Conservation (phyloP, 2,329 filamentous ascomycete genomes). For the Nannizziopsis barbatae region DNA sequence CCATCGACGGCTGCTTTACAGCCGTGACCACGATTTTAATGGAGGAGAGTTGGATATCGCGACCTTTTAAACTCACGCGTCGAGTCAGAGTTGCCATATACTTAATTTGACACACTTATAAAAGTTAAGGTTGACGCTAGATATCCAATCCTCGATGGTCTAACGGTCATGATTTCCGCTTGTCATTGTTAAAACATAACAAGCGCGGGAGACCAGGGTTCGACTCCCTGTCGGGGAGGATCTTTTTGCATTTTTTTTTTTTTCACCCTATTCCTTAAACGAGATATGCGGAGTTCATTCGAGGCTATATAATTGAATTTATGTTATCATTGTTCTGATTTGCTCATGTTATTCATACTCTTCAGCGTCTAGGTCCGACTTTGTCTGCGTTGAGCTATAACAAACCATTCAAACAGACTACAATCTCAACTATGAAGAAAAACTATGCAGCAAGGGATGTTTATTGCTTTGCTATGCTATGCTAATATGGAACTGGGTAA, state of each 20-base stretch:
- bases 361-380: no score
- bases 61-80: background rate
- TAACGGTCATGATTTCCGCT: slow-evolving; percentile 11
- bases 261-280: background rate
- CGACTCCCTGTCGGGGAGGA: slow-evolving; percentile 14
- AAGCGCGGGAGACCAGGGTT: slow-evolving; percentile 15
- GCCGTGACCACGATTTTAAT: background rate
- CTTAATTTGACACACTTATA: no score
- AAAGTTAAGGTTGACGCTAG: no score
- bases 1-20: background rate
- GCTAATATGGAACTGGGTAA: background rate
- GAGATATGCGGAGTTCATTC: no score
- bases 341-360: no score
- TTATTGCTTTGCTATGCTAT: slow-evolving; percentile 6
- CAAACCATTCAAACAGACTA: no score
- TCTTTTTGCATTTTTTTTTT: slow-evolving; percentile 1
- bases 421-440: background rate
- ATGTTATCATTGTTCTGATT: no score
- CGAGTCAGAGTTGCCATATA: background rate
- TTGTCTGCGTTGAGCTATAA: no score
- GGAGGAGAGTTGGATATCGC: background rate
- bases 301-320: no score
- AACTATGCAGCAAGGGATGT: slow-evolving; percentile 1
- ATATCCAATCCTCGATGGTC: slow-evolving; percentile 7
- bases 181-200: slow-evolving; percentile 7